These are phyloP conservation scores for Verticillium zaregamsianum DNA, from an alignment of 2,329 filamentous ascomycete genomes.

Conservation along the genomic window DNA sequence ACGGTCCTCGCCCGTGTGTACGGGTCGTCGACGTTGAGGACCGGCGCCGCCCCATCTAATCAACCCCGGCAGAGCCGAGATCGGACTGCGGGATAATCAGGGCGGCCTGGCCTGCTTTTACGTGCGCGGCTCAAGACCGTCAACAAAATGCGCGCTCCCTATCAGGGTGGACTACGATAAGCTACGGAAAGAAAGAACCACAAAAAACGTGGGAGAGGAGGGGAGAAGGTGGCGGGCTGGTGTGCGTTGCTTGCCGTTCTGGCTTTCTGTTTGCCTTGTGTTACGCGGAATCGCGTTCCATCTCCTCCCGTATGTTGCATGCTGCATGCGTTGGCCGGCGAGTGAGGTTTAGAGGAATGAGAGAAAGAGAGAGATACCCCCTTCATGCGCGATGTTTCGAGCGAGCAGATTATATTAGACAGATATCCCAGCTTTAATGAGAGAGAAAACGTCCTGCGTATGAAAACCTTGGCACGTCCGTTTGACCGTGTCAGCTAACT, in stretches of 20 bases:
- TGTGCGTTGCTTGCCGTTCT: not conserved
- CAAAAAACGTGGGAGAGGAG: not conserved
- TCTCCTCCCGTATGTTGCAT: not conserved
- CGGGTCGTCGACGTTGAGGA: not conserved
- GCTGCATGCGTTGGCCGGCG: not conserved
- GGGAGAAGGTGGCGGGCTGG: not conserved
- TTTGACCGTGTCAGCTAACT: not conserved
- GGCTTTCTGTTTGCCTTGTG: not conserved
- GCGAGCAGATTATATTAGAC: not conserved
- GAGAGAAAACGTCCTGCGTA: not conserved
- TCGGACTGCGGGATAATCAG: not conserved
- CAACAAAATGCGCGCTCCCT: too few relatives aligned
- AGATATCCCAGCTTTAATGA: not conserved
- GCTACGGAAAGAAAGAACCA: not conserved
- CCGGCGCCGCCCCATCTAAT: constrained; percentile 7
- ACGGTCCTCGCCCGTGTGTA: too few relatives aligned
- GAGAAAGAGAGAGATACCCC: constrained; percentile 11
- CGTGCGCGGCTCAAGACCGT: not conserved
- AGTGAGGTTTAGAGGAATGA: not conserved
- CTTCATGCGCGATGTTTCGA: not conserved
- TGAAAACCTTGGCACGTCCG: too few relatives aligned
- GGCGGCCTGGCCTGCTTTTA: not conserved
- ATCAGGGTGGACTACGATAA: not conserved
- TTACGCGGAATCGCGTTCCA: not conserved
- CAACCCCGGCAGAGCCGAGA: not conserved